Base-by-base conservation (phyloP, 2,329 filamentous ascomycete species). In the Aureobasidium uvarum region DNA sequence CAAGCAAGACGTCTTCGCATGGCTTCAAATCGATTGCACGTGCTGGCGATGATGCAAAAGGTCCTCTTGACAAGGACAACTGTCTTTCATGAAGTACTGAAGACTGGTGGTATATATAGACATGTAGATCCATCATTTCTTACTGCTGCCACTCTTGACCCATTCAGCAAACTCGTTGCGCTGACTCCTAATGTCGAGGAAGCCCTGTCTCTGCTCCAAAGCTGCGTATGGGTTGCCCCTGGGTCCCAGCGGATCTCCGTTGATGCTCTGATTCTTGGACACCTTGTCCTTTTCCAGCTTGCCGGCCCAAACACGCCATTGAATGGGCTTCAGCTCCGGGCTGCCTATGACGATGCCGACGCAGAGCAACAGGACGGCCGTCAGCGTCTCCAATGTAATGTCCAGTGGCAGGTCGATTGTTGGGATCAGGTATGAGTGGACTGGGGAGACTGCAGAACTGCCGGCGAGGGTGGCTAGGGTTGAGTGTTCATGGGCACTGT, bases 401-500 rank as follows among this genome's bases (percentile, higher is more conserved):
- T 99, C 95, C 68, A 90, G 79, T 0, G 95, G 94, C 1, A 98
- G 83, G 45, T 72, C 71, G 55, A 74, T 69, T 54, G 72, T 73
- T 1, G 74, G 69, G 36, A 74, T 69, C 16, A 51, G 56, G 63
- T 54, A 65, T 43, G 45, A 62, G 28, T 54, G 63, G 46, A 43
- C 59, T 7, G 46, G 59, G 63, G 76, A 66, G 69, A 75, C 69
- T 66, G 77, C 73, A 60, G 76, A 4, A 82, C 76, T 31, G 79
- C 73, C 4, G 80, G 72, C 48, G 81, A 75, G 36, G 50, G 80
- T 75, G 62, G 81, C 80, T 58, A 96, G 85, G 25, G 87, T 83
- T 7, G 91, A 89, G 79, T 96, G 91, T 80, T 99, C 95, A 78
- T 96, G 90, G 54, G 93, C 92, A 60, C 95, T 99, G 79, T 98